Evolutionary conservation across 192 early-diverging fungal species (phyloP).

Genomic region (Endogone sp.): DNA sequence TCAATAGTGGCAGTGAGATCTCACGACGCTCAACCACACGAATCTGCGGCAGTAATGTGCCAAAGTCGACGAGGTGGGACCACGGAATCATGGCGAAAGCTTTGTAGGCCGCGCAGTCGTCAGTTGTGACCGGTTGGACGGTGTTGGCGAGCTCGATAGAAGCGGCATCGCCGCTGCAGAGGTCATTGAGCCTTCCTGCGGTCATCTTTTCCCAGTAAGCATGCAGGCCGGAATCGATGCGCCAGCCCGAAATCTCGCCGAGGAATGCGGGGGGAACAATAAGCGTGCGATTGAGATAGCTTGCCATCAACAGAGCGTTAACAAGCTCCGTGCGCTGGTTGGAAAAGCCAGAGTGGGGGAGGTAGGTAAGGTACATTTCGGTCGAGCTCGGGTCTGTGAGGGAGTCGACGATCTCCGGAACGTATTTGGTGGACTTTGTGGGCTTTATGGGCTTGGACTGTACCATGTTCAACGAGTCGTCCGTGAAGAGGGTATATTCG

Average conservation of each 20-base stretch:
- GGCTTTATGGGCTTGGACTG: not conserved
- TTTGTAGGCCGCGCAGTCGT: conserved; percentile 17
- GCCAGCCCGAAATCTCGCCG: conserved; percentile 43
- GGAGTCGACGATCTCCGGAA: not conserved
- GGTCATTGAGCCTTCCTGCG: conserved; percentile 17
- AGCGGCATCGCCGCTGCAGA: not conserved
- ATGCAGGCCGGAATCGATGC: conserved; percentile 25
- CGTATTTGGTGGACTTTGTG: not conserved
- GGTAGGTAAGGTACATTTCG: conserved; percentile 43
- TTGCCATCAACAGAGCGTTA: conserved; percentile 49
- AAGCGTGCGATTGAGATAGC: conserved; percentile 49
- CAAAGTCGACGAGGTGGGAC: conserved; percentile 18
- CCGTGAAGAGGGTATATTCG: too few species aligned
- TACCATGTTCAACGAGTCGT: too few species aligned
- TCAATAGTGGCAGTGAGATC: conserved; percentile 3
- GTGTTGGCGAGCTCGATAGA: conserved; percentile 6
- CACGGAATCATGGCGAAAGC: conserved; percentile 21
- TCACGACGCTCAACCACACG: conserved; percentile 9
- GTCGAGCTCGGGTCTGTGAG: not conserved
- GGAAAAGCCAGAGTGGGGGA: conserved; percentile 50
- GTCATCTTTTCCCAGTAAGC: conserved; percentile 30
- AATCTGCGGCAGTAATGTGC: conserved; percentile 5
- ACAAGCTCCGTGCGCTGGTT: conserved; percentile 54
- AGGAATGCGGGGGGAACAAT: conserved; percentile 48
- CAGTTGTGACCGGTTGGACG: conserved; percentile 15